A percentile compares a stretch with the other conserved stretches of the same genome.
Evolutionary conservation across 495 filamentous ascomycete species (phyloP).

Genomic region (Lophiostoma macrostomum): DNA sequence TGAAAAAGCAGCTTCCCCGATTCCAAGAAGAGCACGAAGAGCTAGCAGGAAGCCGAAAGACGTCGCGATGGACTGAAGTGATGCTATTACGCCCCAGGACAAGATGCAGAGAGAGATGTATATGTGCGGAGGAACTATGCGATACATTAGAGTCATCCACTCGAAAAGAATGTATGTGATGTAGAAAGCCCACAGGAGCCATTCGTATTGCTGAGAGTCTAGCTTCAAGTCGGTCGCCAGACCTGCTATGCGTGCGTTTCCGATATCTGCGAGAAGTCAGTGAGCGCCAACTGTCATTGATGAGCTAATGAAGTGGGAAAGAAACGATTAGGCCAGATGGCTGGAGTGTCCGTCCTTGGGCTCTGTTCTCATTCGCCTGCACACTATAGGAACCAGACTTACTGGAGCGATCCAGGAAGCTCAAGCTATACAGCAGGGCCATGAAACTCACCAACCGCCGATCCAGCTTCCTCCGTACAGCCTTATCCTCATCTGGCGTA

Average conservation of each 20-base stretch:
- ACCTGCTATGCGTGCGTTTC: slow-evolving; percentile 65
- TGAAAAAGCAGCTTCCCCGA: slow-evolving; percentile 41
- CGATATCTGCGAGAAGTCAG: slow-evolving; percentile 33
- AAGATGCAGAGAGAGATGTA: slow-evolving; percentile 55
- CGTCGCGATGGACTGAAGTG: slow-evolving; percentile 55
- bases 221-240: slow-evolving; percentile 62
- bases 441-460: slow-evolving; percentile 72
- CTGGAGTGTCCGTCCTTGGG: slow-evolving; percentile 31
- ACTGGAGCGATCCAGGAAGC: slow-evolving; percentile 78
- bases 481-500: slow-evolving; percentile 69
- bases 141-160: slow-evolving; percentile 65
- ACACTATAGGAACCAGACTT: too few relatives aligned
- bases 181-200: slow-evolving; percentile 66
- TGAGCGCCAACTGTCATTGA: slow-evolving; percentile 3
- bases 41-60: slow-evolving; percentile 44
- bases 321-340: background rate
- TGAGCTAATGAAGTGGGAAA: background rate
- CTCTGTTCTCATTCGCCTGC: slow-evolving; percentile 49
- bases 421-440: slow-evolving; percentile 76
- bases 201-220: slow-evolving; percentile 55
- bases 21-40: slow-evolving; percentile 27
- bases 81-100: slow-evolving; percentile 67
- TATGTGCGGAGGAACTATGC: slow-evolving; percentile 53
- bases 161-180: slow-evolving; percentile 75
- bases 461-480: slow-evolving; percentile 72